A percentile compares a stretch with the other conserved stretches of the same genome.
Evolutionary conservation across 371 early-diverging fungal species (phyloP).

Genomic region (Vittaforma corneae): DNA sequence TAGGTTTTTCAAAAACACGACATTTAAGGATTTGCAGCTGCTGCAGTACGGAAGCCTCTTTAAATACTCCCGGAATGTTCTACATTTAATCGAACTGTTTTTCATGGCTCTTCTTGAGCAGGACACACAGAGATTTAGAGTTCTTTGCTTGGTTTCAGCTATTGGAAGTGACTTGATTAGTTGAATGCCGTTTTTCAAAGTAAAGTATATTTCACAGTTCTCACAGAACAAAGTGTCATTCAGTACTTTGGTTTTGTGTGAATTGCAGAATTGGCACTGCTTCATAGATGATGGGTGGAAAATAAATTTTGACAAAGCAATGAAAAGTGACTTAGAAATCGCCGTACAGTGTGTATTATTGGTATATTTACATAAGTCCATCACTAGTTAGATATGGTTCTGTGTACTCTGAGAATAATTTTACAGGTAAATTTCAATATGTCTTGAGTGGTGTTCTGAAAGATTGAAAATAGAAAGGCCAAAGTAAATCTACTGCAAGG

Average conservation of each 20-base stretch:
- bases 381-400: too few relatives aligned
- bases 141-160: constrained; percentile 11
- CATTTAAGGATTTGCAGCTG: constrained; percentile 31
- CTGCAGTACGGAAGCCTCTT: constrained; percentile 28
- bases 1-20: constrained; percentile 23
- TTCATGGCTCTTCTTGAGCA: constrained; percentile 21
- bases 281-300: background rate
- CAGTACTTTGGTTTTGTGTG: constrained; percentile 7
- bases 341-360: constrained; percentile 1
- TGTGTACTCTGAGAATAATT: too few relatives aligned
- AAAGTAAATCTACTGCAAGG: too few relatives aligned
- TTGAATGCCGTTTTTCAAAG: constrained; percentile 18
- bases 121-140: constrained; percentile 16
- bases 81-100: constrained; percentile 12
- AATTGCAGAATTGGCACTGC: constrained; percentile 21
- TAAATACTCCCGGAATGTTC: constrained; percentile 33
- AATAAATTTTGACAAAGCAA: background rate
- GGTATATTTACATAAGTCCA: constrained; percentile 4
- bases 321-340: background rate
- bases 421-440: too few relatives aligned
- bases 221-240: constrained; percentile 26
- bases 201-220: constrained; percentile 31
- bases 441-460: too few relatives aligned
- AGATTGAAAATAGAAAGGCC: too few relatives aligned
- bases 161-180: constrained; percentile 22